Evolutionary conservation across 1,284 basidiomycete genomes (phyloP).

Genomic region (Trichosporon sp.): DNA sequence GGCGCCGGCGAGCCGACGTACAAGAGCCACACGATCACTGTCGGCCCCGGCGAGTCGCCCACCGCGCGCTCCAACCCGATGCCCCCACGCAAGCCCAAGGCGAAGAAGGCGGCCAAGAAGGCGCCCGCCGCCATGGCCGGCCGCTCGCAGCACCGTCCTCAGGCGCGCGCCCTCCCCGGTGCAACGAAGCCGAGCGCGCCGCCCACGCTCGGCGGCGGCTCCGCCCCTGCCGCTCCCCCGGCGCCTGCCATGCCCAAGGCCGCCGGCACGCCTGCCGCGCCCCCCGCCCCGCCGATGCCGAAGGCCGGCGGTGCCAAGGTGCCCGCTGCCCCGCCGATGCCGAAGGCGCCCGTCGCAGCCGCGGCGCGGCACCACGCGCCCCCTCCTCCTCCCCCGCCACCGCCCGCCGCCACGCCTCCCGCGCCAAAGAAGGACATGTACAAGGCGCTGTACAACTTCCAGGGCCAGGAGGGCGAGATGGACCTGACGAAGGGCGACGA

Average conservation of each 20-base stretch:
- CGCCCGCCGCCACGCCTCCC: slow-evolving; percentile 55
- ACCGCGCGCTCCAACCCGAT: slow-evolving; percentile 75
- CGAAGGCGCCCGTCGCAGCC: slow-evolving; percentile 14
- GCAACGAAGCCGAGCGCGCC: slow-evolving; percentile 49
- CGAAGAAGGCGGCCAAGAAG: slow-evolving; percentile 42
- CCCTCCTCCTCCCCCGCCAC: slow-evolving; percentile 59
- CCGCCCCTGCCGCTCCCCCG: not conserved
- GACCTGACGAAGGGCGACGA: slow-evolving; percentile 82
- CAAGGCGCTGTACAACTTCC: slow-evolving; percentile 81
- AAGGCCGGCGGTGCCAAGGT: not conserved
- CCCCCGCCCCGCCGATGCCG: slow-evolving; percentile 7
- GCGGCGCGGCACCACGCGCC: slow-evolving; percentile 35
- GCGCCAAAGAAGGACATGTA: slow-evolving; percentile 71
- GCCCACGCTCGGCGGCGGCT: slow-evolving; percentile 27
- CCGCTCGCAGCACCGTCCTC: slow-evolving; percentile 39
- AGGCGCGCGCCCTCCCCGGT: slow-evolving; percentile 43
- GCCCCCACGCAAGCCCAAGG: slow-evolving; percentile 72
- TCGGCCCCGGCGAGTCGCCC: slow-evolving; percentile 80
- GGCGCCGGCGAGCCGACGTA: slow-evolving; percentile 88
- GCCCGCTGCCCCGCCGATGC: not conserved
- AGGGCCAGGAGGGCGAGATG: slow-evolving; percentile 89
- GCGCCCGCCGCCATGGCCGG: slow-evolving; percentile 35
- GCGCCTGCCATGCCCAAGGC: slow-evolving; percentile 1
- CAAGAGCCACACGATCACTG: slow-evolving; percentile 88
- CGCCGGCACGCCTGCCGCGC: not conserved